Percentiles rank a stretch among this genome's conserved stretches.
Evolutionary conservation across 2,329 filamentous ascomycete species (phyloP).

Genomic region (Verruconis gallopava): DNA sequence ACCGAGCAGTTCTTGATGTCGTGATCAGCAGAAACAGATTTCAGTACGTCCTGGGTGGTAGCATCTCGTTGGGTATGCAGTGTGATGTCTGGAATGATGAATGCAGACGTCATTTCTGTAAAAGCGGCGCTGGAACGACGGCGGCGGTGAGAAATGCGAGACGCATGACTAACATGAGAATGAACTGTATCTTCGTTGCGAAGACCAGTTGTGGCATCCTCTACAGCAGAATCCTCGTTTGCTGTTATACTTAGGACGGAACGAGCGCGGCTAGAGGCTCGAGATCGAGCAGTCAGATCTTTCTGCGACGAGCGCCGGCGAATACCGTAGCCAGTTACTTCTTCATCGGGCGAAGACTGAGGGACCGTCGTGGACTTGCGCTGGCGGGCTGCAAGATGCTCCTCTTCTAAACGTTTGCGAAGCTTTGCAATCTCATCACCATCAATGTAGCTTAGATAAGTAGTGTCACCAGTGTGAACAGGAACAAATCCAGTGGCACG

Average conservation of each 20-base stretch:
- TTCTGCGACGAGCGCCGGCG: conserved; percentile 2
- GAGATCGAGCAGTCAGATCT: conserved; percentile 5
- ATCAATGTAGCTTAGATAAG: conserved; percentile 42
- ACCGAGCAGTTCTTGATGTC: conserved; percentile 43
- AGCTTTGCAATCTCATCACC: conserved; percentile 39
- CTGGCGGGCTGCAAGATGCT: conserved; percentile 32
- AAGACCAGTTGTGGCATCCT: not conserved
- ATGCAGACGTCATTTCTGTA: conserved; percentile 47
- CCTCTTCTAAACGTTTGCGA: conserved; percentile 42
- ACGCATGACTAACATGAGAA: conserved; percentile 6
- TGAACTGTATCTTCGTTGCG: conserved; percentile 8
- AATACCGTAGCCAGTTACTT: conserved; percentile 11
- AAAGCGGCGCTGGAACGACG: conserved; percentile 30
- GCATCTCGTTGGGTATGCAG: conserved; percentile 22
- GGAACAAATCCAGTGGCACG: not conserved
- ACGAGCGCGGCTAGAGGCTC: conserved; percentile 6
- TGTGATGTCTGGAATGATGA: conserved; percentile 52
- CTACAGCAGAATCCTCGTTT: conserved; percentile 2
- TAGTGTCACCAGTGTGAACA: conserved; percentile 26
- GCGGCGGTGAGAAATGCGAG: conserved; percentile 31
- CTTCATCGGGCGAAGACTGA: conserved; percentile 8
- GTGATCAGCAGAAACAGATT: conserved; percentile 29
- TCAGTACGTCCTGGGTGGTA: conserved; percentile 15
- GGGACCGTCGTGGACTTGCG: conserved; percentile 15
- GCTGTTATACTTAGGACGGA: not conserved